Percentiles rank a stretch among this genome's conserved stretches.
Evolutionary conservation across 129 eudicot genomes (phyloP).

Genomic region (Kitagawia praeruptora): DNA sequence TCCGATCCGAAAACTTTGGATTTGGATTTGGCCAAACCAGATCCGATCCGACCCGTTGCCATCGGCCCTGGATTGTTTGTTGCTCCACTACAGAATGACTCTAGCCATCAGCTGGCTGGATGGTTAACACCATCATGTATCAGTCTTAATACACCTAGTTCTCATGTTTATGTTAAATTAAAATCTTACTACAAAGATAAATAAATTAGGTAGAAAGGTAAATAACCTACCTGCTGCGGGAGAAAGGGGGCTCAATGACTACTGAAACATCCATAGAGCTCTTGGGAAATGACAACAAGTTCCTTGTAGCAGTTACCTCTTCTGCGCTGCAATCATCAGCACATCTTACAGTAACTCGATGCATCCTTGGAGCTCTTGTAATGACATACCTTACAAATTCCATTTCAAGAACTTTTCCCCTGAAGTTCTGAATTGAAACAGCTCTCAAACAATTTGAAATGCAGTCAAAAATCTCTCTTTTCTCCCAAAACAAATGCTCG

Average conservation of each 20-base stretch:
- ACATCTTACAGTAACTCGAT: background rate
- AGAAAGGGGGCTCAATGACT: background rate
- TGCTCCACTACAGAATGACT: too few relatives aligned
- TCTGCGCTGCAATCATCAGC: background rate
- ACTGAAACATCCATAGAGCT: constrained; percentile 2
- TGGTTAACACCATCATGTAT: background rate
- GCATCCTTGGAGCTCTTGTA: constrained; percentile 12
- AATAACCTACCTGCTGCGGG: background rate
- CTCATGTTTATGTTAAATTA: background rate
- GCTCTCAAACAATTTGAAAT: background rate
- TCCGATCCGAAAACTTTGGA: too few relatives aligned
- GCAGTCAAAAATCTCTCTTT: background rate
- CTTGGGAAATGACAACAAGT: constrained; percentile 7
- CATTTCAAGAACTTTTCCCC: constrained; percentile 12
- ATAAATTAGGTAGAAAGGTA: background rate
- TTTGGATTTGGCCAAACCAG: too few relatives aligned
- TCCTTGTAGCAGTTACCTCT: background rate
- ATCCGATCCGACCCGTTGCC: too few relatives aligned
- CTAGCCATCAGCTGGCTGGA: too few relatives aligned
- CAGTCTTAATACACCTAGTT: background rate
- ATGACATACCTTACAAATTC: background rate
- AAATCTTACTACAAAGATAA: background rate
- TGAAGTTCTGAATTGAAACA: background rate
- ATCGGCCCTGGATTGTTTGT: too few relatives aligned
- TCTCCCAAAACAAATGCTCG: constrained; percentile 11